Evolutionary conservation across 805 yeast genomes (phyloP), one percentile per base, ranked within the genome.

Genomic region (Candida argentea): DNA sequence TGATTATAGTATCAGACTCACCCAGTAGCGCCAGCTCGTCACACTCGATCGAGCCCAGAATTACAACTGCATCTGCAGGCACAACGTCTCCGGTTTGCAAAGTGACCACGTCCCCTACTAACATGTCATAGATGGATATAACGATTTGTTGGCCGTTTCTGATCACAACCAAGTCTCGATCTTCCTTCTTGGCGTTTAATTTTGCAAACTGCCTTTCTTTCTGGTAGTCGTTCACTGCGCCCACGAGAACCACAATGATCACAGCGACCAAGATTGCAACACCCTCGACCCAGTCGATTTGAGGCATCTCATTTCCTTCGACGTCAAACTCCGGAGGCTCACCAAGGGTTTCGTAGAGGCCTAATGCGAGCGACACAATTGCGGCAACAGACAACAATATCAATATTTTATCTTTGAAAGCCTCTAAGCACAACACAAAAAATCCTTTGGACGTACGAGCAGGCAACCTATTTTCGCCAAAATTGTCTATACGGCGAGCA

Each of bases 201-300:
- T 76, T 78, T 28, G 83, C 81, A 54, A 91, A 91, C 50, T 91
- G 98, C 10, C 85, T 61, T 51, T 91, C 98, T 52, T 93, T 93
- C 50, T 91, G 95, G 61, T 81, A 91, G 56, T 91, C 98, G 52
- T 91, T 91, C n/a, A 73, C 79, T 2, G 95, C 91, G 27, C 96
- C 94, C 9, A 93, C 98, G 3, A 84, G 39, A 4, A 89, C 95
- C 19, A 91, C 97, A 34, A 91, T 89, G 4, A 73, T 44, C 14
- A 91, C 82, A 13, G 99, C 99, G 4, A 80, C 80, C 41, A 91
- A 71, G 48, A 91, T 91, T 22, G 98, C 99, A 21, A 87, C 94
- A 42, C 99, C 99, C 61, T 91, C 99, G 26, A 93, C 95, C 96
- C 97, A 91, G 44, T 89, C 95, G 18, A 91, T 93, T 43, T 76